These are phyloP conservation scores for Lyophyllum atratum DNA, from an alignment of 768 basidiomycete species.

Conservation along the genomic window DNA sequence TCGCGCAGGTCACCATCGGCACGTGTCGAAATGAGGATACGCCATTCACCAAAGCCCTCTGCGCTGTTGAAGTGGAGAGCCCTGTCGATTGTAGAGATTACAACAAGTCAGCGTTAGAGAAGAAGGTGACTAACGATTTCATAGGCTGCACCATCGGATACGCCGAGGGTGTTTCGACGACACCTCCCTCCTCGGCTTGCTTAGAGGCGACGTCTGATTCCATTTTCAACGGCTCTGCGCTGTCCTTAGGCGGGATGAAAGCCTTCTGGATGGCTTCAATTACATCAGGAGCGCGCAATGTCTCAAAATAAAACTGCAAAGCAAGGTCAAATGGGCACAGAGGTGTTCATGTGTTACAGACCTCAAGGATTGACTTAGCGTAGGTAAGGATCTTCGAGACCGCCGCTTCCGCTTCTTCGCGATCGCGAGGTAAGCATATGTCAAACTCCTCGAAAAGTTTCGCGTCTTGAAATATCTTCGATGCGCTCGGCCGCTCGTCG, in stretches of 20 bases:
- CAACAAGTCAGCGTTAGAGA: not conserved
- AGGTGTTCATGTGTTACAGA: slow-evolving; percentile 5
- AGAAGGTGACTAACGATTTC: slow-evolving; percentile 41
- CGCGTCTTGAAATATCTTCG: slow-evolving; percentile 7
- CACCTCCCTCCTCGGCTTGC: not conserved
- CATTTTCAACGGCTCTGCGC: not conserved
- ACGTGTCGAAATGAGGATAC: slow-evolving; percentile 52
- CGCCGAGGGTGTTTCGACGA: slow-evolving; percentile 21
- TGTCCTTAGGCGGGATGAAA: slow-evolving; percentile 14
- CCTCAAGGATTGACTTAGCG: slow-evolving; percentile 20
- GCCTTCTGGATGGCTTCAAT: slow-evolving; percentile 14
- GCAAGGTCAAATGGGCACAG: not conserved
- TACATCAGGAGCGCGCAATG: slow-evolving; percentile 14
- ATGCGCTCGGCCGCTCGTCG: not conserved
- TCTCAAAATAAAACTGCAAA: slow-evolving; percentile 20
- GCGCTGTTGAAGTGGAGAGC: slow-evolving; percentile 61
- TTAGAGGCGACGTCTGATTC: not conserved
- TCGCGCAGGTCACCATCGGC: slow-evolving; percentile 54
- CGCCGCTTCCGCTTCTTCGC: slow-evolving; percentile 7
- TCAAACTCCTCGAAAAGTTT: slow-evolving; percentile 13
- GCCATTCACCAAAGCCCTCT: slow-evolving; percentile 66
- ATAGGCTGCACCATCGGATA: slow-evolving; percentile 55
- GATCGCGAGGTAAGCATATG: slow-evolving; percentile 4
- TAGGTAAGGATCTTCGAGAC: slow-evolving; percentile 11
- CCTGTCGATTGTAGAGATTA: slow-evolving; percentile 16